Percentiles rank a stretch among this genome's conserved stretches.
These are phyloP conservation scores for Rhodotorula sp. DNA, from an alignment of 1,284 basidiomycete genomes.

Conservation along the genomic window DNA sequence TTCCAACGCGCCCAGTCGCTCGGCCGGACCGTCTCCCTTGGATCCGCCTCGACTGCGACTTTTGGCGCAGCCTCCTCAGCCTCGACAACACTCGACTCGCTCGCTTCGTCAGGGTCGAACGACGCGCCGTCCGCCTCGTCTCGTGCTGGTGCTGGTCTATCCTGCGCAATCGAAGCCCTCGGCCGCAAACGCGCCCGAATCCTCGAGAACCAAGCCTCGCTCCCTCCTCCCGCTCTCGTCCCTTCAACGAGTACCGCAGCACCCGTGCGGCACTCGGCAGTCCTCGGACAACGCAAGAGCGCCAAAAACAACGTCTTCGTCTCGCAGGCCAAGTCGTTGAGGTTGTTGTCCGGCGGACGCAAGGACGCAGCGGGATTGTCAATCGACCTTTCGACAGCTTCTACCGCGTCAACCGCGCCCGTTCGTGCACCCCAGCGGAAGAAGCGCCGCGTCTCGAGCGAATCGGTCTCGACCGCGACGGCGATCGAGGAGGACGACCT, in stretches of 20 bases:
- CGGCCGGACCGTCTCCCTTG: not conserved
- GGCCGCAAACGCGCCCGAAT: slow-evolving; percentile 30
- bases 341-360: not conserved
- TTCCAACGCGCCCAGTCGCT: not conserved
- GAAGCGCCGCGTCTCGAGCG: slow-evolving; percentile 2
- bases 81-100: slow-evolving; percentile 5
- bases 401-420: not conserved
- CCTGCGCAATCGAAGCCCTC: slow-evolving; percentile 28
- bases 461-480: slow-evolving; percentile 1
- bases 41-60: not conserved
- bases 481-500: slow-evolving; percentile 11
- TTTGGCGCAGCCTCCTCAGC: not conserved
- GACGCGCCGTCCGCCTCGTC: not conserved
- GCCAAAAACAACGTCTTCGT: no score
- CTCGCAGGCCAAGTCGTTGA: not conserved
- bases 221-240: not conserved
- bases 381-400: not conserved
- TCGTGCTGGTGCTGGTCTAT: slow-evolving; percentile 12
- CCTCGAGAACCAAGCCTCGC: slow-evolving; percentile 8
- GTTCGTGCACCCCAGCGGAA: not conserved
- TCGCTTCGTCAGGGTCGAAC: not conserved
- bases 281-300: no score
- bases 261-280: not conserved
- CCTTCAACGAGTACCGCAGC: not conserved
- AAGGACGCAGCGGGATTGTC: not conserved